phyloP scores from a whole-genome alignment of 208 protist species.

The Vickermania ingenoplastis region DNA sequence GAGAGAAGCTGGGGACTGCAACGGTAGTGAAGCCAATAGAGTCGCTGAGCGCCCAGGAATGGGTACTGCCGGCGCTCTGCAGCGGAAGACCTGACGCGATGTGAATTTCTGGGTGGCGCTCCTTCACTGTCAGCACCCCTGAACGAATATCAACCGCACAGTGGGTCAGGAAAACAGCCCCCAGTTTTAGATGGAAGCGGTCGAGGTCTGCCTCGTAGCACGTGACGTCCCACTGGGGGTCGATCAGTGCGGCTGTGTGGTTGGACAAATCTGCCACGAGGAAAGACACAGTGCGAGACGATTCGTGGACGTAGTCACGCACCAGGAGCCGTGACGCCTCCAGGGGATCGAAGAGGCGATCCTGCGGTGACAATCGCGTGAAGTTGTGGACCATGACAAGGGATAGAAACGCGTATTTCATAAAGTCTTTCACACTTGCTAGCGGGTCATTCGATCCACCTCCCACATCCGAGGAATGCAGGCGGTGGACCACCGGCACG shows the following conservation, averaged over 20 bases:
- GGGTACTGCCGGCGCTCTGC: neutral
- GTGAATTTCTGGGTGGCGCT: constrained; percentile 8
- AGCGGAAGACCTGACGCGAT: constrained; percentile 17
- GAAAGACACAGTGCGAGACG: constrained; percentile 53
- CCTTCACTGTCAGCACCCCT: constrained; percentile 25
- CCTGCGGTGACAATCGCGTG: neutral
- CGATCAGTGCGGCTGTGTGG: constrained; percentile 33
- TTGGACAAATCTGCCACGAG: constrained; percentile 29
- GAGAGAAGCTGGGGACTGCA: constrained; percentile 53
- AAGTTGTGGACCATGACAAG: constrained; percentile 50
- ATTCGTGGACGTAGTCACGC: constrained; percentile 75
- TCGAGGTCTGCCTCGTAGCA: constrained; percentile 31
- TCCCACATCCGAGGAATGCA: no score
- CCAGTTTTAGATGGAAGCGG: constrained; percentile 18
- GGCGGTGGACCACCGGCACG: constrained; percentile 15
- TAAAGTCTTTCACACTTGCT: constrained; percentile 24
- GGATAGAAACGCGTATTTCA: constrained; percentile 55
- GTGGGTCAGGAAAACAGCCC: constrained; percentile 49
- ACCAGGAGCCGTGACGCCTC: constrained; percentile 22
- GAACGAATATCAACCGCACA: constrained; percentile 55
- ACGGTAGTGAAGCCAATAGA: constrained; percentile 21
- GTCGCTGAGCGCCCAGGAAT: constrained; percentile 7
- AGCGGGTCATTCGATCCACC: neutral
- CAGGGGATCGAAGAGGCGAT: neutral
- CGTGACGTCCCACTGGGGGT: constrained; percentile 30